Percentiles rank a stretch among this genome's conserved stretches.
phyloP scores from a whole-genome alignment of 352 stramenopile species.

The Globisporangium viniferum region DNA sequence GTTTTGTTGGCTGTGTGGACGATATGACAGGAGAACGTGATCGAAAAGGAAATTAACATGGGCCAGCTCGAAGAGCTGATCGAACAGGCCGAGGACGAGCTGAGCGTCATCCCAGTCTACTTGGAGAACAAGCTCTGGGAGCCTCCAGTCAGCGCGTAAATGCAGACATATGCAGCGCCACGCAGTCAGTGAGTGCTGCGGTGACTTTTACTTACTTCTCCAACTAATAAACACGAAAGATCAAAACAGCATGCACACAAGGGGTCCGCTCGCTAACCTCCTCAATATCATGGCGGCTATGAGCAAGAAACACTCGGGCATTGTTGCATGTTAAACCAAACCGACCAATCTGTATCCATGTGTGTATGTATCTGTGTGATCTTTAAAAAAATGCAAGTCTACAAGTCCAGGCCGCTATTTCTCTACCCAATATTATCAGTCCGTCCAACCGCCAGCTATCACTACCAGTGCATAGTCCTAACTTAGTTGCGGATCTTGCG shows the following conservation, averaged over 20 bases:
- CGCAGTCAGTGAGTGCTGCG: background rate
- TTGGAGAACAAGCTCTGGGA: conserved; percentile 88
- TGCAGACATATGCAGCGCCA: background rate
- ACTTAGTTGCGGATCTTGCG: conserved; percentile 86
- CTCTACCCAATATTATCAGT: conserved; percentile 12
- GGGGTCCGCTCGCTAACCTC: no score
- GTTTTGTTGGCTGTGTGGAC: background rate
- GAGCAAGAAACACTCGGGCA: background rate
- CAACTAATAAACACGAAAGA: conserved; percentile 18
- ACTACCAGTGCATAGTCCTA: background rate
- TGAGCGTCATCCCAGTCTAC: conserved; percentile 85
- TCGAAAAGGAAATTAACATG: conserved; percentile 86
- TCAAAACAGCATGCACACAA: background rate
- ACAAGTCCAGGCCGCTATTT: conserved; percentile 13
- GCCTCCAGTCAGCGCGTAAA: conserved; percentile 53
- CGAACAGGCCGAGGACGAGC: conserved; percentile 82
- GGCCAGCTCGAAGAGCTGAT: conserved; percentile 88
- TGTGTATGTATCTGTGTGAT: conserved; percentile 4
- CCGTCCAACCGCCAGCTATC: background rate
- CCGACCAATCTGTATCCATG: background rate
- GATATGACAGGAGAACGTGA: conserved; percentile 54
- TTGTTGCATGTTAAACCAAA: background rate
- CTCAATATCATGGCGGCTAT: background rate
- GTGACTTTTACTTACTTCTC: conserved; percentile 6
- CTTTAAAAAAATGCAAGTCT: conserved; percentile 18